A percentile compares a stretch with the other conserved stretches of the same genome.
Conservation (phyloP, 768 basidiomycete genomes). For the Fomitopsis serialis region DNA sequence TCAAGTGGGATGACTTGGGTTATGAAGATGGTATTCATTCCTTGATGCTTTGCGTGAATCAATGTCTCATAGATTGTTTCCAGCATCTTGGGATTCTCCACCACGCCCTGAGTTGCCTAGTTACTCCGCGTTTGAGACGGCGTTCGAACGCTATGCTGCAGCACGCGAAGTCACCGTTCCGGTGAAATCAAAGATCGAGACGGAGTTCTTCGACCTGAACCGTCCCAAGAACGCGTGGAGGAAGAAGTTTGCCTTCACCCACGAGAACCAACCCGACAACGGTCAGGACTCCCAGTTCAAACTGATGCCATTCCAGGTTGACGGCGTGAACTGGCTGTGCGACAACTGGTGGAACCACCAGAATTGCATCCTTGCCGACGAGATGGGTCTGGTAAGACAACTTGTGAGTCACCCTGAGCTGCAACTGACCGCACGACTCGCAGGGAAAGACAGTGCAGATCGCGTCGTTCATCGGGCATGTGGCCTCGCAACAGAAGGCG, state of each 20-base stretch:
- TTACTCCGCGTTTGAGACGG: constrained; percentile 60
- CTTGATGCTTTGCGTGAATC: not conserved
- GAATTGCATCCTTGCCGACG: constrained; percentile 89
- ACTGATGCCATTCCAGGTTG: constrained; percentile 86
- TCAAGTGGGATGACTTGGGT: constrained; percentile 93
- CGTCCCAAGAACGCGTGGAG: constrained; percentile 46
- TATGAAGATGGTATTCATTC: constrained; percentile 78
- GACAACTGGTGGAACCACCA: constrained; percentile 87
- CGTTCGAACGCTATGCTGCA: constrained; percentile 61
- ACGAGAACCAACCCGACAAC: constrained; percentile 54
- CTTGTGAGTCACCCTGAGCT: constrained; percentile 2
- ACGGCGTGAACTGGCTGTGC: constrained; percentile 81
- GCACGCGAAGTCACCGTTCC: constrained; percentile 60
- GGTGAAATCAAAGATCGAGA: constrained; percentile 36
- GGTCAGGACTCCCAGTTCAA: constrained; percentile 59
- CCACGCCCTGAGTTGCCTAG: constrained; percentile 52
- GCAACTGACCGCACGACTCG: not conserved
- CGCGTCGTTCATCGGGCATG: constrained; percentile 72
- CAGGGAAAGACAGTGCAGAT: constrained; percentile 94
- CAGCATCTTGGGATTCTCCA: constrained; percentile 93
- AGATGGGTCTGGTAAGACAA: constrained; percentile 80
- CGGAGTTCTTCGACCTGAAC: constrained; percentile 37
- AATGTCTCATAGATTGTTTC: not conserved
- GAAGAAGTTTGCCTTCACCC: constrained; percentile 36
- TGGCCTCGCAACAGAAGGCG: constrained; percentile 48